Evolutionary conservation across 2,329 filamentous ascomycete genomes (phyloP), one percentile per base, ranked within the genome.

Genomic region (Colletotrichum cordylinicola): DNA sequence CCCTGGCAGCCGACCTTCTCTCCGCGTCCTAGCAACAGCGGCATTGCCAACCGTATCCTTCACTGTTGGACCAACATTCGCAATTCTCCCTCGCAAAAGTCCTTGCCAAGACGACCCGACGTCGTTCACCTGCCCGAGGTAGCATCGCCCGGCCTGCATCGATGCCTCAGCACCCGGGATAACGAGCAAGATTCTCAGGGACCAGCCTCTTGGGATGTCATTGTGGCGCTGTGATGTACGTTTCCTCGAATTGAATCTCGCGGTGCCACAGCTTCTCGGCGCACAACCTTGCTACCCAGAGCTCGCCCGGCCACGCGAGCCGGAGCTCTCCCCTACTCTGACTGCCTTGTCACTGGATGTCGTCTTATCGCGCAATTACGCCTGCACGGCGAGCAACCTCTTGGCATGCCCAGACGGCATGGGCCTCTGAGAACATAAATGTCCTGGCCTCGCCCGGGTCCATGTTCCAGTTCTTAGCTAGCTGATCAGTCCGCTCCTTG

Each of bases 351-450:
- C 15, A 66, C 48, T 24, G 55, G 10, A 60, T 75, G 43, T 69
- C 64, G 73, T 65, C 73, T 75, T 75, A 73, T 75, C 70, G 70
- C 73, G 73, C 73, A 73, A 73, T 65, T 60, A 35, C 60, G 29
- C 33, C 31, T 24, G 21, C 56, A 21, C 33, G 62, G n/a, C 64
- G 35, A 31, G 21, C 43, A 66, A 9, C 48, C 27, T 67, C 72
- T 67, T 74, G 72, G 72, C 72, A 33, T 13, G 61, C 67, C 48
- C 67, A 74, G 64, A 21, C 33, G 70, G 56, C 74, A 73, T 35
- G 58, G 35, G 35, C 27, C 56, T 52, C 24, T 21, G n/a, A 48
- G 39, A 27, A 60, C 61, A 73, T 73, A 75, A 76, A 69, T 16
- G 56, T 24, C 39, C 29, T 12, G 33, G 18, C 18, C 10, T 21